Percentiles rank a stretch among this genome's conserved stretches.
phyloP scores from a whole-genome alignment of 495 filamentous ascomycete genomes.

The Talaromyces borbonicus region DNA sequence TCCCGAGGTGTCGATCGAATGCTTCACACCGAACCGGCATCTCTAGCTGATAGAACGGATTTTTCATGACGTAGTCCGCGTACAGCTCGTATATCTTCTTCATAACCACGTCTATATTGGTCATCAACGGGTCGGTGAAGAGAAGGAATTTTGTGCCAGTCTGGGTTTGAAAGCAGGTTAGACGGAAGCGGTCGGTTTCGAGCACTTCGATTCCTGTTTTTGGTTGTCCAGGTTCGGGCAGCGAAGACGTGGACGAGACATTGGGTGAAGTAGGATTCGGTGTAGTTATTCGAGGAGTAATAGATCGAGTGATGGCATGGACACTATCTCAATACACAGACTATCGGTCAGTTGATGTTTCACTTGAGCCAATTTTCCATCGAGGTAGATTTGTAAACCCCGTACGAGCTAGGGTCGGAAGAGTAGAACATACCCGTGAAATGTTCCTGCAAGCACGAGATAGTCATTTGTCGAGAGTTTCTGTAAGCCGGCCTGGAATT shows the following conservation, averaged over 20 bases:
- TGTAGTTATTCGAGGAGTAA: constrained; percentile 46
- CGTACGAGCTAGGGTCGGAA: too few species aligned
- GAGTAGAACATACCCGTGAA: constrained; percentile 62
- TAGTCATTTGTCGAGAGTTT: constrained; percentile 90
- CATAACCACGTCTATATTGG: constrained; percentile 74
- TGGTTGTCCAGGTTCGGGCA: constrained; percentile 41
- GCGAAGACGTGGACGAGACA: constrained; percentile 17
- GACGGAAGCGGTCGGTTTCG: constrained; percentile 80
- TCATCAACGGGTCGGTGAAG: constrained; percentile 86
- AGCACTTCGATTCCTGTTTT: constrained; percentile 74
- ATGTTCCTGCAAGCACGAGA: constrained; percentile 92
- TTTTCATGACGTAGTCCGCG: constrained; percentile 97
- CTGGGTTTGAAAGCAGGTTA: constrained; percentile 90
- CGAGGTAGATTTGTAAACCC: too few species aligned
- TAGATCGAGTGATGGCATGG: constrained; percentile 81
- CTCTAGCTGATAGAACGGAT: constrained; percentile 95
- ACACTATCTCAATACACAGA: constrained; percentile 37
- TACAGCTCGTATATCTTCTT: constrained; percentile 88
- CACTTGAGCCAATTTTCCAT: too few species aligned
- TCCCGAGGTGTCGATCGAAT: constrained; percentile 74
- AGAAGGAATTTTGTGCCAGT: constrained; percentile 94
- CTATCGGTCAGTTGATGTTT: neutral
- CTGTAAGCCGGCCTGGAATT: constrained; percentile 73
- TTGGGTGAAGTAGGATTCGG: constrained; percentile 15
- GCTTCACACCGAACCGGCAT: constrained; percentile 95